These are phyloP conservation scores for Daldinia grandis DNA, from an alignment of 495 filamentous ascomycete genomes.

Conservation along the genomic window DNA sequence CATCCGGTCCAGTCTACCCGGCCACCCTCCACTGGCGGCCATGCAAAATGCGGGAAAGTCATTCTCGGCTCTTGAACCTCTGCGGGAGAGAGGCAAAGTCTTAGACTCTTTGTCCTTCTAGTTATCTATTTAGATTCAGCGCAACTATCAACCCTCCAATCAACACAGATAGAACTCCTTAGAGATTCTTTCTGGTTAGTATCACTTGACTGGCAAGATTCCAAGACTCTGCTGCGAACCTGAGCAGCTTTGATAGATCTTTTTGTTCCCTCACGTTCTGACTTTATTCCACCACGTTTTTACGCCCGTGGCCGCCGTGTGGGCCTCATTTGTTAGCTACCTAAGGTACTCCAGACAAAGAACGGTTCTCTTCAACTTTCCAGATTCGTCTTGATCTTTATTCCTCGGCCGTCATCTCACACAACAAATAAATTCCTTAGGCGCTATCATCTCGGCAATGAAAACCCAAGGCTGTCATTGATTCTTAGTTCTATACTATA, in stretches of 20 bases:
- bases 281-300: constrained; percentile 11
- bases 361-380: constrained; percentile 5
- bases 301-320: constrained; percentile 24
- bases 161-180: constrained; percentile 13
- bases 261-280: constrained; percentile 21
- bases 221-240: not conserved
- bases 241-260: constrained; percentile 19
- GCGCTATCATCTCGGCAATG: constrained; percentile 5
- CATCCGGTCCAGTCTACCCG: constrained; percentile 7
- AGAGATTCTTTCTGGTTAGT: constrained; percentile 3
- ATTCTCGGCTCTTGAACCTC: constrained; percentile 21
- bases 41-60: constrained; percentile 13
- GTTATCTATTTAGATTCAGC: constrained; percentile 11
- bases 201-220: constrained; percentile 32
- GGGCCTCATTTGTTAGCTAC: constrained; percentile 16
- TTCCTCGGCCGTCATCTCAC: constrained; percentile 8
- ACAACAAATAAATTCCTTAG: constrained; percentile 4
- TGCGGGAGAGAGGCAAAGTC: constrained; percentile 11
- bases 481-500: constrained; percentile 17
- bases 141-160: constrained; percentile 7
- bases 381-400: constrained; percentile 15
- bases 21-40: constrained; percentile 6
- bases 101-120: constrained; percentile 27
- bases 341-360: constrained; percentile 32
- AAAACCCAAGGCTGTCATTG: constrained; percentile 15